A percentile compares a stretch with the other conserved stretches of the same genome.
Evolutionary conservation across 176 grass and related monocot genomes (phyloP).

Genomic region (Leersia perrieri): DNA sequence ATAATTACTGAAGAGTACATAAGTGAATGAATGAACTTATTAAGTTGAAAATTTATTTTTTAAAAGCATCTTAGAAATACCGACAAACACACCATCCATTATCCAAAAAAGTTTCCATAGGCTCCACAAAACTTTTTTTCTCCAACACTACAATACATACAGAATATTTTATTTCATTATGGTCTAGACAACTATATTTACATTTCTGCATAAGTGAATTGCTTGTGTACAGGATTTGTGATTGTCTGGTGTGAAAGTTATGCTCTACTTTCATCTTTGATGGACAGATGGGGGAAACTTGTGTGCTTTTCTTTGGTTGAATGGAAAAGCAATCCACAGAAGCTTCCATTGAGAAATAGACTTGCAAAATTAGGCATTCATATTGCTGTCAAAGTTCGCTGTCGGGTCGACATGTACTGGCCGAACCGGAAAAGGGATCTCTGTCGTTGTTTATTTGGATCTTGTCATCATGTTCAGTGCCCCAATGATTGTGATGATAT

Average conservation of each 20-base stretch:
- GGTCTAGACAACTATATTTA: neutral
- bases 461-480: neutral
- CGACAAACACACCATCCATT: no score
- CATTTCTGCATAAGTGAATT: neutral
- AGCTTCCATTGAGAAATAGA: neutral
- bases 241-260: neutral
- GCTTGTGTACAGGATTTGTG: neutral
- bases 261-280: neutral
- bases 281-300: neutral
- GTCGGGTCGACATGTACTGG: neutral
- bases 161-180: neutral
- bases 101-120: no score
- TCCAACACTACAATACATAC: neutral
- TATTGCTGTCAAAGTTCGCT: neutral
- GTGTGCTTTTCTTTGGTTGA: neutral
- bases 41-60: no score
- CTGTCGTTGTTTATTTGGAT: conserved; percentile 19
- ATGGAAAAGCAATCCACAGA: neutral
- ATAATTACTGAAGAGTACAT: no score
- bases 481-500: neutral
- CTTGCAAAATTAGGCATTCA: neutral
- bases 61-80: no score
- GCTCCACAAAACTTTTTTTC: no score
- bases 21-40: no score
- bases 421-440: neutral